Base-by-base conservation (phyloP, 768 basidiomycete species). In the Amanita exitialis region DNA sequence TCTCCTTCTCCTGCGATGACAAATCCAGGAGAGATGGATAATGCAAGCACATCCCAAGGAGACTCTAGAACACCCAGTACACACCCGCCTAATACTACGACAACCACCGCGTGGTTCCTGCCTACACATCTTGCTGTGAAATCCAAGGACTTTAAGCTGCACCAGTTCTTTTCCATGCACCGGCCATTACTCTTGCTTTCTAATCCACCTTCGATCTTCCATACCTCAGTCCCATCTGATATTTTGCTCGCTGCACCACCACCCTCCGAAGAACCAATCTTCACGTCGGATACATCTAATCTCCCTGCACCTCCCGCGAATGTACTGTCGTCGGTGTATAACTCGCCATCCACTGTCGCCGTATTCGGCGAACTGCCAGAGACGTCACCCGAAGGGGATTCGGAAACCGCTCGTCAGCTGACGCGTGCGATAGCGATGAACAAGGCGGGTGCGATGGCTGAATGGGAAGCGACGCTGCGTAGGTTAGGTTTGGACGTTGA, bases 131-230 rank as follows among this genome's bases (percentile, higher is more conserved):
- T 82, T 1, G 57, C 75, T 21, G 58, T 90, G 50, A 78, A 73
- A 49, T 62, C 82, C 9, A 79, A 82, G 55, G 86, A 86, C 57
- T 81, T 86, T 65, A 85, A 82, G 60, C 74, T 90, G 9, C 87
- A 90, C 61, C 84, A 86, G 49, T 91, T 92, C 66, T 91, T 92
- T 68, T 79, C 89, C 2, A 69, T 89, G 28, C 82, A 91, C 59
- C 78, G 89, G 10, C 89, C 89, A 1, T 72, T 91, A 2, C 77
- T 90, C 18, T 76, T 86, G 34, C 72, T 90, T 38, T 68, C 75
- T 25, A 76, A 82, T 54, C 80, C 87, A 0, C 58, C 79, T 0
- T 69, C 78, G 7, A 67, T 80, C 51, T 70, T 89, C 51, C 59
- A 66, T 10, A 58, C 66, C 12, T 57, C 64, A 41, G 57, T 66